Percentiles rank a stretch among this genome's conserved stretches.
phyloP scores from a whole-genome alignment of 345 rosid species.

The Murraya koenigii region DNA sequence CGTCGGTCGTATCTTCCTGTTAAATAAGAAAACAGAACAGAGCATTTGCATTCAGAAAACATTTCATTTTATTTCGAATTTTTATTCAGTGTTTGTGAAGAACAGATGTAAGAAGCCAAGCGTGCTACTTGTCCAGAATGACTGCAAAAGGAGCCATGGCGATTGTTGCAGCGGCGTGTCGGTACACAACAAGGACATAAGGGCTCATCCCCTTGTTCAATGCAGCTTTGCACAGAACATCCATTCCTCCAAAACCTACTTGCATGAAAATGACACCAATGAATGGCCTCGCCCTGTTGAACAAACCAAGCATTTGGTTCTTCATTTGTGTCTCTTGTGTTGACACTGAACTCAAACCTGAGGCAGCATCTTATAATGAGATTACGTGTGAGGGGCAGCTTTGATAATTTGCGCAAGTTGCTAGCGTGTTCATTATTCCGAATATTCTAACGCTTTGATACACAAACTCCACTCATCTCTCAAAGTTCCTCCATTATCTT shows the following conservation, averaged over 20 bases:
- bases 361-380: not conserved
- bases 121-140: conserved; percentile 55
- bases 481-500: not conserved
- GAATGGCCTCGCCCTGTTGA: conserved; percentile 56
- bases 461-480: conserved; percentile 3
- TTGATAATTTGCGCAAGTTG: not conserved
- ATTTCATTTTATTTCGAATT: not conserved
- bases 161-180: conserved; percentile 77
- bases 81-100: not conserved
- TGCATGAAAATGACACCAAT: conserved; percentile 68
- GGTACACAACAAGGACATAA: conserved; percentile 78
- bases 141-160: conserved; percentile 76
- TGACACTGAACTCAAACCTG: not conserved
- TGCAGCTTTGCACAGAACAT: conserved; percentile 71
- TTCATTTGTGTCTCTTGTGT: conserved; percentile 16
- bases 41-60: not conserved
- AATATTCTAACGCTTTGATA: not conserved
- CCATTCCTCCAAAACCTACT: conserved; percentile 89
- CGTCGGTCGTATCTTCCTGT: conserved; percentile 73
- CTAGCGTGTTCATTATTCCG: not conserved
- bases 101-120: not conserved
- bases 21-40: not conserved
- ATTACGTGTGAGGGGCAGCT: not conserved
- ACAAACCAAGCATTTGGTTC: conserved; percentile 18
- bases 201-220: conserved; percentile 82